phyloP scores from a whole-genome alignment of 1,284 basidiomycete genomes.

The Ganoderma sinense region DNA sequence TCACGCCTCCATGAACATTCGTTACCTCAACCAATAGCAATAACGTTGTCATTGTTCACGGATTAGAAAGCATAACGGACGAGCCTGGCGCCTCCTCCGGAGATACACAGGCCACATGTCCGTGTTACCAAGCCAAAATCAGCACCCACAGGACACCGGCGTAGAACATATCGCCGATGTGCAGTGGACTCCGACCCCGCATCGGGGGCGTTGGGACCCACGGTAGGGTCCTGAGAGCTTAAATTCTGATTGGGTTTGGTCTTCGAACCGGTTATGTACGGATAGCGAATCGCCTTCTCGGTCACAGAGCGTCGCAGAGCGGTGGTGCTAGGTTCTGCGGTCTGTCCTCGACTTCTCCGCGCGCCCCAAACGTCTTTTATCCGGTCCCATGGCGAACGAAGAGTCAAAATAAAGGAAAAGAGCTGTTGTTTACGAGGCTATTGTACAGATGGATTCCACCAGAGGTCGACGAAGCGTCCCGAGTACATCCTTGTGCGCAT shows the following conservation, averaged over 20 bases:
- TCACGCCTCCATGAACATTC: neutral
- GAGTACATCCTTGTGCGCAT: neutral
- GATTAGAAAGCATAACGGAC: neutral
- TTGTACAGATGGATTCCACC: neutral
- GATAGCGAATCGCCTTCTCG: neutral
- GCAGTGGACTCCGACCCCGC: neutral
- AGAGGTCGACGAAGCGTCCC: slow-evolving; percentile 9
- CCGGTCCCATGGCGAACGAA: neutral
- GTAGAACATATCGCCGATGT: neutral
- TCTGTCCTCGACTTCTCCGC: neutral
- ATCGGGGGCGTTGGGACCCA: neutral
- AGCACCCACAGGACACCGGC: neutral
- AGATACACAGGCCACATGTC: neutral
- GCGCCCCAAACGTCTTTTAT: neutral
- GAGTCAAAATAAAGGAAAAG: too few relatives aligned
- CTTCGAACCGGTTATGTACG: neutral
- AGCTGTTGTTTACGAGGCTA: neutral
- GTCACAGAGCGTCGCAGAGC: neutral
- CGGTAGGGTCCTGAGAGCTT: neutral
- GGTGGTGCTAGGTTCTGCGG: neutral
- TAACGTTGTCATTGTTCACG: neutral
- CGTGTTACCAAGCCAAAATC: neutral
- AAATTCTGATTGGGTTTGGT: neutral
- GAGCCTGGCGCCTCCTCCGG: neutral
- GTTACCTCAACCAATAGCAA: neutral